Evolutionary conservation across 176 grass and related monocot genomes (phyloP).

Genomic region (Saccharum officinarum): DNA sequence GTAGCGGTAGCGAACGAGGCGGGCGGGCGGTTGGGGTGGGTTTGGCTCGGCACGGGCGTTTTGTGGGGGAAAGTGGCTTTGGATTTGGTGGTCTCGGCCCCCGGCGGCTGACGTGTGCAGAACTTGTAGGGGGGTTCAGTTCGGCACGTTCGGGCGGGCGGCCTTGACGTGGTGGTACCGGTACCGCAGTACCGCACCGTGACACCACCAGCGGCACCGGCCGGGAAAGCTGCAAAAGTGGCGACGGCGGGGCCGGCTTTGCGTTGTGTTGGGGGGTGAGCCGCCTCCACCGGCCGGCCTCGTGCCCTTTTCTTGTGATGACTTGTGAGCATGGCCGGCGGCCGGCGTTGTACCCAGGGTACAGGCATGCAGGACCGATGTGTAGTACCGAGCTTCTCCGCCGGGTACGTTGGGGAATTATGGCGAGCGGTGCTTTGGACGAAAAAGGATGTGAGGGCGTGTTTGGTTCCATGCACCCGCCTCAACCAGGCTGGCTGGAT

Average conservation of each 20-base stretch:
- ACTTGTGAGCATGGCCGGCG: neutral
- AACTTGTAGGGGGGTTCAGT: neutral
- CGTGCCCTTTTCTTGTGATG: neutral
- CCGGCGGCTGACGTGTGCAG: conserved; percentile 21
- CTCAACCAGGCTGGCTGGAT: too few species aligned
- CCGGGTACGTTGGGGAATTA: too few species aligned
- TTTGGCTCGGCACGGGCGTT: neutral
- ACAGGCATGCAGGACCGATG: too few species aligned
- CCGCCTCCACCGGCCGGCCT: neutral
- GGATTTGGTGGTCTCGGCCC: neutral
- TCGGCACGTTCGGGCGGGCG: neutral
- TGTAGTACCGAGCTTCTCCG: too few species aligned
- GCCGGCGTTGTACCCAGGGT: too few species aligned
- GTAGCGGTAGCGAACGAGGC: neutral
- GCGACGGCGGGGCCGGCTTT: neutral
- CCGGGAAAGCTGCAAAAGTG: neutral
- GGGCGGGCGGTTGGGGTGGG: neutral
- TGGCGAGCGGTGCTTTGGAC: too few species aligned
- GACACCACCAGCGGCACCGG: neutral
- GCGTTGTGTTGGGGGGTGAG: neutral
- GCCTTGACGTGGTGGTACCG: neutral
- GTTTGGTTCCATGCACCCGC: too few species aligned
- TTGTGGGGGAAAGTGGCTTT: neutral
- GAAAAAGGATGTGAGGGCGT: too few species aligned
- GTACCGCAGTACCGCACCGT: neutral